A percentile compares a stretch with the other conserved stretches of the same genome.
These are phyloP conservation scores for Umbelopsis sp. DNA, from an alignment of 371 early-diverging fungal genomes.

Conservation along the genomic window DNA sequence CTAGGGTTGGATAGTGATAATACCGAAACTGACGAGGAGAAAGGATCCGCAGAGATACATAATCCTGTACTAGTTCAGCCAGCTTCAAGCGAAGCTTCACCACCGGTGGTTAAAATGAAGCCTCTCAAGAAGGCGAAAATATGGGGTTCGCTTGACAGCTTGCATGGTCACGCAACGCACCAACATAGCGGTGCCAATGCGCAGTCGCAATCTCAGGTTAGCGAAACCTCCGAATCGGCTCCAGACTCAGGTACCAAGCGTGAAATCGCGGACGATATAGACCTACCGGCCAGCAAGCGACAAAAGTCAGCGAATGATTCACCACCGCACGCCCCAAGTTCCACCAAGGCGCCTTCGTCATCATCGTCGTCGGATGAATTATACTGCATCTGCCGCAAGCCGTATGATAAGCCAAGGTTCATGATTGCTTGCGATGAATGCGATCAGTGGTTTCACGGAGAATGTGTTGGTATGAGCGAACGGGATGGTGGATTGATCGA, in stretches of 20 bases:
- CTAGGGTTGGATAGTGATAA: constrained; percentile 1
- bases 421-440: constrained; percentile 72
- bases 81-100: not conserved
- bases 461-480: constrained; percentile 64
- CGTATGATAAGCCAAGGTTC: constrained; percentile 57
- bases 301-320: not conserved
- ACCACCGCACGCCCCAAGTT: not conserved
- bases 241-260: constrained; percentile 2
- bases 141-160: not conserved
- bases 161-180: not conserved
- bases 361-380: constrained; percentile 22
- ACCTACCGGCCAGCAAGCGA: not conserved
- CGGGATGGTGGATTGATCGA: constrained; percentile 61
- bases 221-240: not conserved
- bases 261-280: not conserved
- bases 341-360: not conserved
- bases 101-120: not conserved
- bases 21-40: constrained; percentile 21
- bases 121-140: constrained; percentile 6
- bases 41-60: not conserved
- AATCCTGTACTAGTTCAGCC: not conserved
- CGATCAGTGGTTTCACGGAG: constrained; percentile 71
- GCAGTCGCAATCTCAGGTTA: not conserved
- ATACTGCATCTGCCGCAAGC: constrained; percentile 61
- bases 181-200: not conserved